Base-by-base conservation (phyloP, 202 grass and related monocot genomes). In the Zoysia matrella region DNA sequence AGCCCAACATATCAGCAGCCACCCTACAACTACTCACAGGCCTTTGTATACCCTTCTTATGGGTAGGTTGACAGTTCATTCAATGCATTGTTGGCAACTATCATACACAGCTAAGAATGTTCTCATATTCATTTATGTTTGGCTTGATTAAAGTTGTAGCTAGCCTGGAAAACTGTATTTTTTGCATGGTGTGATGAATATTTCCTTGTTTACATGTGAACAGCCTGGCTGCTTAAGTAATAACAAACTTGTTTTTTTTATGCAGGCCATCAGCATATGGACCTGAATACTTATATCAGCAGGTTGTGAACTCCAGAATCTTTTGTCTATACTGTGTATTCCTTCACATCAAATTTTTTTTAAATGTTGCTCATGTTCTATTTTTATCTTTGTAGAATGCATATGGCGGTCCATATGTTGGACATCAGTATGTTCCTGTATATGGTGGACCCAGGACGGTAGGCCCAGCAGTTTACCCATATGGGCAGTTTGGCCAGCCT, bases 351-450 rank as follows among this genome's bases (percentile, higher is more conserved):
- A 6, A 47, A 4, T 47, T 47, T 3, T 47, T 47, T 47, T 63
- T 30, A 49, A 46, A 22, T 53, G 10, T 64, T 83, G 43, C 80
- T 89, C 82, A 86, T 89, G 71, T 77, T 71, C 43, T 64, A 48
- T 76, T 90, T 77, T 88, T 85, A 88, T 78, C 77, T 80, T 86
- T 93, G 79, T 88, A 93, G 91, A 93, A 90, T 90, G 91, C 83
- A 15, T 93, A 90, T 72, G 76, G 71, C 80, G 22, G 22, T 30
- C 83, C 88, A 65, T 93, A 90, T 82, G 85, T 87, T 73, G 85
- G 88, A 73, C 88, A 90, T 69, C 91, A 90, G 50, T 90, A 90
- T 71, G 63, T 93, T 76, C 82, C 86, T 65, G 78, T 93, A 44
- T 88, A 93, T 16, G 82, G 91, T 50, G 79, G 83, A 54, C 91